These are phyloP conservation scores for Auriscalpium microsporum DNA, from an alignment of 768 basidiomycete genomes.

Conservation along the genomic window DNA sequence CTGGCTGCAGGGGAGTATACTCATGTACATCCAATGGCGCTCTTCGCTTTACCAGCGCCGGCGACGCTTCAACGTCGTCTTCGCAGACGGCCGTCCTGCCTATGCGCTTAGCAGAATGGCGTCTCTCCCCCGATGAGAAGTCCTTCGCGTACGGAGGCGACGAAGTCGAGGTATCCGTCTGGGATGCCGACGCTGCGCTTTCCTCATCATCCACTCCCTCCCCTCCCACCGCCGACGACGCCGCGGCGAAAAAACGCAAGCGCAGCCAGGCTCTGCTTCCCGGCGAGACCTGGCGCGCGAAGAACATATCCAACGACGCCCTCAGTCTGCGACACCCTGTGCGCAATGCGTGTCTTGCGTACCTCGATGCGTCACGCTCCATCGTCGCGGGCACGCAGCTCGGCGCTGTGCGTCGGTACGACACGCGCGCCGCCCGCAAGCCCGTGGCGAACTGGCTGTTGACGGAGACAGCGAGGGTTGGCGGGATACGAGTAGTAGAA, in stretches of 20 bases:
- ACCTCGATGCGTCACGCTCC: conserved; percentile 42
- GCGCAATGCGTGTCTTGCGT: conserved; percentile 61
- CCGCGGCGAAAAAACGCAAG: conserved; percentile 47
- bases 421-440: conserved; percentile 57
- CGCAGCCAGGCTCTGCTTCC: conserved; percentile 48
- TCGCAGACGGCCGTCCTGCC: conserved; percentile 43
- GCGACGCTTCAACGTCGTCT: conserved; percentile 10
- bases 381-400: conserved; percentile 65
- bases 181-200: conserved; percentile 62
- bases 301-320: conserved; percentile 75
- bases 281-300: conserved; percentile 78
- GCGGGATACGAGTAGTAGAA: conserved; percentile 53
- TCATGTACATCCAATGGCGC: conserved; percentile 76
- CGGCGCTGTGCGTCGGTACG: conserved; percentile 71
- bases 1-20: conserved; percentile 35
- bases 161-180: conserved; percentile 77
- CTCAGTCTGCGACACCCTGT: conserved; percentile 73
- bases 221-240: conserved; percentile 11
- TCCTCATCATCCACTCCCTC: conserved; percentile 14
- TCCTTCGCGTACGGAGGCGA: conserved; percentile 79
- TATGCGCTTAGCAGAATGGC: conserved; percentile 62
- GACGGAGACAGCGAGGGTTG: conserved; percentile 45
- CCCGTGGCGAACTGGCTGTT: conserved; percentile 56
- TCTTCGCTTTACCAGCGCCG: conserved; percentile 39
- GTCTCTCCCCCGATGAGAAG: conserved; percentile 39